phyloP scores from a whole-genome alignment of 75 land plant species.

The Adiantum capillusveneris region DNA sequence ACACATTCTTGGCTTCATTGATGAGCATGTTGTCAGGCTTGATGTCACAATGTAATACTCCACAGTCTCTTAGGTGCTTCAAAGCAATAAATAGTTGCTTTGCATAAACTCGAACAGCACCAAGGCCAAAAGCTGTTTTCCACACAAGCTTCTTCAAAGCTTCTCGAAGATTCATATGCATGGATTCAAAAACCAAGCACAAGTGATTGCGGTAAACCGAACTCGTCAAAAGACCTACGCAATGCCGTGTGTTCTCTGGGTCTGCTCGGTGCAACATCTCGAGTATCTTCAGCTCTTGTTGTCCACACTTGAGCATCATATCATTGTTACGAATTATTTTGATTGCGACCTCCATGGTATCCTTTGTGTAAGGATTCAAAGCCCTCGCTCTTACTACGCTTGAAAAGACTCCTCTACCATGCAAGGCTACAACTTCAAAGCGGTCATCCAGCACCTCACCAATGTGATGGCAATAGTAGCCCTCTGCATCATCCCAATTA shows the following conservation, averaged over 20 bases:
- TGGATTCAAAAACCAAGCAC: slow-evolving; percentile 99
- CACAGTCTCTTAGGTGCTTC: slow-evolving; percentile 96
- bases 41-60: slow-evolving; percentile 97
- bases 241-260: slow-evolving; percentile 85
- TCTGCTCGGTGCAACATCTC: slow-evolving; percentile 90
- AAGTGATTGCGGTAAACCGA: slow-evolving; percentile 97
- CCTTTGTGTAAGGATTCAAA: slow-evolving; percentile 66
- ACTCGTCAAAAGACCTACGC: slow-evolving; percentile 87
- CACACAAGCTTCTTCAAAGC: slow-evolving; percentile 98
- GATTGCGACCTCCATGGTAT: slow-evolving; percentile 90
- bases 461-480: slow-evolving; percentile 84
- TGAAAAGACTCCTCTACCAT: slow-evolving; percentile 98
- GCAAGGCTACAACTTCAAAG: slow-evolving; percentile 84
- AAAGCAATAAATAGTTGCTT: slow-evolving; percentile 96
- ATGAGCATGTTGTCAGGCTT: slow-evolving; percentile 99
- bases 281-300: slow-evolving; percentile 69
- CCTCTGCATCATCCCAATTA: slow-evolving; percentile 99
- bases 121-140: slow-evolving; percentile 89
- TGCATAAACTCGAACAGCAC: slow-evolving; percentile 94
- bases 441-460: slow-evolving; percentile 94
- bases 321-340: slow-evolving; percentile 97
- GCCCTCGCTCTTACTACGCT: slow-evolving; percentile 96
- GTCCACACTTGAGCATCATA: slow-evolving; percentile 89
- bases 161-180: slow-evolving; percentile 99
- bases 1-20: slow-evolving; percentile 90